Percentiles rank a stretch among this genome's conserved stretches.
phyloP scores from a whole-genome alignment of 495 filamentous ascomycete genomes.

The Aspergillus bertholletiae region DNA sequence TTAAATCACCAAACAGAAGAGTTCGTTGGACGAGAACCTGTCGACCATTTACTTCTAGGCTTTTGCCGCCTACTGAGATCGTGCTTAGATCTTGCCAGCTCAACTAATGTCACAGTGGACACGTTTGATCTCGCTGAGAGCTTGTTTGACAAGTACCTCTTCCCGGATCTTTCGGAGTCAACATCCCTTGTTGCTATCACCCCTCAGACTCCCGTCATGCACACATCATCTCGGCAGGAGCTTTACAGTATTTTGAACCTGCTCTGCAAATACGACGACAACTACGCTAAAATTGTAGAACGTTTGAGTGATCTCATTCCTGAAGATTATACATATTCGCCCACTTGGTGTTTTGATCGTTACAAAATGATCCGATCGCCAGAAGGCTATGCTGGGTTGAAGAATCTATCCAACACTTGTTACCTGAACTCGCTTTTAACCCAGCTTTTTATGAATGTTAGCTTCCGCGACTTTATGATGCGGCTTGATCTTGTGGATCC shows the following conservation, averaged over 20 bases:
- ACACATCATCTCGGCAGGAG: conserved; percentile 54
- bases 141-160: conserved; percentile 67
- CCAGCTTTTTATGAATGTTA: conserved; percentile 94
- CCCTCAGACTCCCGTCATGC: conserved; percentile 46
- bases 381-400: conserved; percentile 77
- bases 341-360: conserved; percentile 59
- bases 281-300: conserved; percentile 49
- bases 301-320: conserved; percentile 52
- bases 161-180: conserved; percentile 52
- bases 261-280: conserved; percentile 53
- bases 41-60: conserved; percentile 47
- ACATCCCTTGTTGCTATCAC: conserved; percentile 16
- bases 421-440: conserved; percentile 95
- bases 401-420: conserved; percentile 93
- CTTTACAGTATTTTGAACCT: conserved; percentile 61
- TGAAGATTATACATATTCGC: conserved; percentile 53
- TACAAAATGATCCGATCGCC: conserved; percentile 65
- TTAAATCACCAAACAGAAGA: conserved; percentile 51
- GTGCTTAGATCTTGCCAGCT: conserved; percentile 47
- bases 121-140: conserved; percentile 51
- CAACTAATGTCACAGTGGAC: conserved; percentile 39
- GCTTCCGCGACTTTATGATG: conserved; percentile 84
- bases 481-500: conserved; percentile 53
- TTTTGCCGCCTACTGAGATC: conserved; percentile 44
- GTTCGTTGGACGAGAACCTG: conserved; percentile 48